Evolutionary conservation across 768 basidiomycete species (phyloP), one percentile per base, ranked within the genome.

Genomic region (Leccinellum rugosiceps): DNA sequence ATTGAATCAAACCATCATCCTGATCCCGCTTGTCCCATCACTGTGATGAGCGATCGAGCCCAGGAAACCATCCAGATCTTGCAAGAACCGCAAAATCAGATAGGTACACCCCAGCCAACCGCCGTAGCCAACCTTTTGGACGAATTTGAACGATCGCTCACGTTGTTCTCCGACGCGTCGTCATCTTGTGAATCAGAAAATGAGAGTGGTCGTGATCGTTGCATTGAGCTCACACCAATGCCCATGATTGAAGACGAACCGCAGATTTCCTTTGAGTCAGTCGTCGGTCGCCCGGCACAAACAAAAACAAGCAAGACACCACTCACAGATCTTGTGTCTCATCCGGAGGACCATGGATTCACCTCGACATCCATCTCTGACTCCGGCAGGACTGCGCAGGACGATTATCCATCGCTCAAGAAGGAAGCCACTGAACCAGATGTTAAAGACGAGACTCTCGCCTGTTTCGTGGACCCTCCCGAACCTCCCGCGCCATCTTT

Each of bases 101-200:
- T 35, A 21, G 47, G n/a, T 14, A 26, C 21, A 31, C 45, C 44
- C 17, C 46, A 44, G 15, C 3, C 26, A 1, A 30, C 28, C n/a
- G 53, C 55, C 28, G 6, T 63, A 11, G 32, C 54, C 15, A 41
- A 35, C 28, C 49, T 63, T 13, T 47, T 54, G 9, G 43, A 55
- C 14, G 55, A 52, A 1, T 65, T 63, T 21, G 55, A 65, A 28
- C 52, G 46, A 30, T 52, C 30, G 6, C 45, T 65, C 31, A 61
- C 25, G 19, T 43, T 57, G 14, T 19, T 32, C 10, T 14, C 23
- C 13, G 32, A 58, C 32, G 49, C 58, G 25, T 15, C 19, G 9
- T 44, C 17, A 13, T 30, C 43, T n/a, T 52, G 31, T 11, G 17
- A 10, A 48, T 6, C 25, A 50, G 55, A 30, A 21, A n/a, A 17